Evolutionary conservation across 768 basidiomycete genomes (phyloP).

Genomic region (Mycena vulgaris): DNA sequence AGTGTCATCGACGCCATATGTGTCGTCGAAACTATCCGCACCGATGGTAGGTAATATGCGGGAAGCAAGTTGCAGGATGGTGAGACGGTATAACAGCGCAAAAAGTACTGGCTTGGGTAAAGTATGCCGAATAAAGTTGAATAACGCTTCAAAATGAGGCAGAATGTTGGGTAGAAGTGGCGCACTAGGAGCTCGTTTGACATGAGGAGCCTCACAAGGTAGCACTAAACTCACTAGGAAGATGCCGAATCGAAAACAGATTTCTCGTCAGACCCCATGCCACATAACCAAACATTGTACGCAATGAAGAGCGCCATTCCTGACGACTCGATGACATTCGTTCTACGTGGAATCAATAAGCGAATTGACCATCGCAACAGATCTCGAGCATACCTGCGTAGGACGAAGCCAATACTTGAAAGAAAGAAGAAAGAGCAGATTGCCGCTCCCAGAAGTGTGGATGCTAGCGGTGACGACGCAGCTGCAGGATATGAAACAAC

Average conservation of each 20-base stretch:
- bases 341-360: constrained; percentile 46
- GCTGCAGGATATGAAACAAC: constrained; percentile 88
- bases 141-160: constrained; percentile 83
- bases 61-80: constrained; percentile 86
- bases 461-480: constrained; percentile 87
- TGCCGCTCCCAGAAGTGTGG: constrained; percentile 90
- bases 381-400: constrained; percentile 63
- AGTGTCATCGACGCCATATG: constrained; percentile 71
- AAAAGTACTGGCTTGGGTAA: constrained; percentile 88
- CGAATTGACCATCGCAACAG: background rate
- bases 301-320: constrained; percentile 91
- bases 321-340: constrained; percentile 94
- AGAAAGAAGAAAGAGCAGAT: constrained; percentile 92
- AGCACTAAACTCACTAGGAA: constrained; percentile 73
- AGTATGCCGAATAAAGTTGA: constrained; percentile 88
- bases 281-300: constrained; percentile 93
- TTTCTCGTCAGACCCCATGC: constrained; percentile 73
- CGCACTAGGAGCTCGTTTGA: constrained; percentile 60
- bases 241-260: constrained; percentile 82
- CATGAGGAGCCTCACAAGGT: background rate
- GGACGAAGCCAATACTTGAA: constrained; percentile 90
- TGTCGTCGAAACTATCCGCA: constrained; percentile 83
- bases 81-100: constrained; percentile 84
- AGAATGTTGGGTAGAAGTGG: constrained; percentile 85
- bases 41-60: constrained; percentile 89